These are phyloP conservation scores for Trichoderma parareesei DNA, from an alignment of 495 filamentous ascomycete genomes.

Conservation along the genomic window DNA sequence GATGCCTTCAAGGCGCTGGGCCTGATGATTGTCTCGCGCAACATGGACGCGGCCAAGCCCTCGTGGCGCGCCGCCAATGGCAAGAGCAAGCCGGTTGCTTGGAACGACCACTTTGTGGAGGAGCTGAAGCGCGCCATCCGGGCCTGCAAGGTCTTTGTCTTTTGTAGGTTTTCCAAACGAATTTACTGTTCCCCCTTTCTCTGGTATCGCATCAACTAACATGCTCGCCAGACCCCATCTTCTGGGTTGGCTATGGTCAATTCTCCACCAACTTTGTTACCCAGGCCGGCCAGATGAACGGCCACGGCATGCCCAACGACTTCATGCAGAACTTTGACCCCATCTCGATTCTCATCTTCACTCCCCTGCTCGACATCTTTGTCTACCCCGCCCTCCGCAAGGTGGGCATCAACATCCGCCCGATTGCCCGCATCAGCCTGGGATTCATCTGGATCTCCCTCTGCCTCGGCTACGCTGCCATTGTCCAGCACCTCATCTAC, in stretches of 20 bases:
- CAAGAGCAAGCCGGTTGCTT: neutral
- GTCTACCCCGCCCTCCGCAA: constrained; percentile 62
- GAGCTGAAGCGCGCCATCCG: constrained; percentile 38
- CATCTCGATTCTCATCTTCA: constrained; percentile 67
- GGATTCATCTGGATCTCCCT: constrained; percentile 54
- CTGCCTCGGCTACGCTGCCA: constrained; percentile 58
- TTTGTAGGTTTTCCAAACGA: constrained; percentile 23
- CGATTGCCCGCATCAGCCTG: constrained; percentile 62
- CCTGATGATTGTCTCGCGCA: neutral
- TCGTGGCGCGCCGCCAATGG: neutral
- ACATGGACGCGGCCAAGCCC: constrained; percentile 6
- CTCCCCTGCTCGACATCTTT: constrained; percentile 62
- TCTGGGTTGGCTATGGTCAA: constrained; percentile 51
- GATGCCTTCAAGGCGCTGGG: constrained; percentile 37
- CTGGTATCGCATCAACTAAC: neutral
- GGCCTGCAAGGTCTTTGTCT: constrained; percentile 26
- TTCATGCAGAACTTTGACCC: constrained; percentile 73
- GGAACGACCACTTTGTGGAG: constrained; percentile 36
- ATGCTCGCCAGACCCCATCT: constrained; percentile 29
- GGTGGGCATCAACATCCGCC: constrained; percentile 56
- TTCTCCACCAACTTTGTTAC: constrained; percentile 63
- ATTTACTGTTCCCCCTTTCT: neutral
- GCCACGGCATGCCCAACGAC: constrained; percentile 70
- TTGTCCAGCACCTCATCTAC: constrained; percentile 68
- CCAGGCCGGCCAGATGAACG: constrained; percentile 62